Base-by-base conservation (phyloP, 768 basidiomycete genomes). In the Pleurotus citrinopileatus region DNA sequence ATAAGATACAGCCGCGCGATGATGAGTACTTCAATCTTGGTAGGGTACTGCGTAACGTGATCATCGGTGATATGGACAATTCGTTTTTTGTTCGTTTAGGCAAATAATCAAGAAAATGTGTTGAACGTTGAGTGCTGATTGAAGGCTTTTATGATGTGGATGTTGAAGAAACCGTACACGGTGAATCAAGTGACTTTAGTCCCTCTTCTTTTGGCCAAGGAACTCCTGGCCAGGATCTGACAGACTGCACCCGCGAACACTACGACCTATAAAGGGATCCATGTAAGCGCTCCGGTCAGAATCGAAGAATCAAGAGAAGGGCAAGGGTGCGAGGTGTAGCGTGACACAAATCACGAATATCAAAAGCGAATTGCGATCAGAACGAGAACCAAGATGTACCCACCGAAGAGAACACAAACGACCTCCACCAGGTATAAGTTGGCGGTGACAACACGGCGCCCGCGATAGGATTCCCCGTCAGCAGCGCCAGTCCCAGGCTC, bases 401-500 rank as follows among this genome's bases (percentile, higher is more conserved):
- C 59, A 78, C 78, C 26, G 73, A 71, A 40, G 75, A 73, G 54
- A 80, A 77, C 23, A 75, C 70, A 0, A 79, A 59, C 19, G 77
- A 74, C 25, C 67, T 63, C 54, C 67, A 67, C 78, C 78, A 79
- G 19, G 51, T 57, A 47, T 72, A 68, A 15, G 65, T 63, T 6
- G 69, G 65, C 6, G 73, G 59, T 8, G 73, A 70, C 26, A 80
- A 65, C 15, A 83, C 60, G 0, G 78, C 78, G 15, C 82, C 81
- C 22, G 74, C 73, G 43, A 84, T 74, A 1, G 81, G 82, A 48
- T 76, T 79, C 3, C 81, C 81, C 9, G 73, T 77, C 23, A 78
- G 61, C 36, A 76, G 57, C 1, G 79, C 75, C 53, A 82, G 70
- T 12, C 76, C 71, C 40, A 76, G 58, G 10, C 69, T 55, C 54